Evolutionary conservation across 169 alveolate genomes (phyloP).

Genomic region (Cryptosporidium andersoni): DNA sequence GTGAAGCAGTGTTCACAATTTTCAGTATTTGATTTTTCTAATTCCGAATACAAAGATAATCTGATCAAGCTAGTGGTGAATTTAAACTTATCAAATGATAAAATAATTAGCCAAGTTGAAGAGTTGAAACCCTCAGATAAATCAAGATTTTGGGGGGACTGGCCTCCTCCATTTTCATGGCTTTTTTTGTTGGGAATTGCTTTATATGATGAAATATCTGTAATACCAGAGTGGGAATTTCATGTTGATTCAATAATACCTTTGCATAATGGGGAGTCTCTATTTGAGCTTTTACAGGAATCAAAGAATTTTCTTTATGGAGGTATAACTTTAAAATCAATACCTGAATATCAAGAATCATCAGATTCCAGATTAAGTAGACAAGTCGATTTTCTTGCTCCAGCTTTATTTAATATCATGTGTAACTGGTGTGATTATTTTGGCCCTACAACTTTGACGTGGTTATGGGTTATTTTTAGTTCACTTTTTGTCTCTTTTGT

Average conservation of each 20-base stretch:
- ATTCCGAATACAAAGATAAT: conserved; percentile 17
- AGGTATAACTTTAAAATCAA: not conserved
- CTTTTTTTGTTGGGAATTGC: conserved; percentile 57
- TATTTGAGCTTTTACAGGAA: conserved; percentile 52
- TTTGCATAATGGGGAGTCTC: conserved; percentile 63
- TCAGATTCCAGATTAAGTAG: not conserved
- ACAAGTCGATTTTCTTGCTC: not conserved
- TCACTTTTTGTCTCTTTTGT: conserved; percentile 13
- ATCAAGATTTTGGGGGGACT: conserved; percentile 63
- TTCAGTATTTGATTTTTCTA: conserved; percentile 34
- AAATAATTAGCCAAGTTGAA: conserved; percentile 37
- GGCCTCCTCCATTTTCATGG: conserved; percentile 71
- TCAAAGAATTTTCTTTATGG: conserved; percentile 18
- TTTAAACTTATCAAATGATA: conserved; percentile 53
- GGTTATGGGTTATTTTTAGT: conserved; percentile 39
- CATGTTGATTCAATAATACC: conserved; percentile 24
- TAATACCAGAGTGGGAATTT: conserved; percentile 43
- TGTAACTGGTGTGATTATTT: conserved; percentile 70
- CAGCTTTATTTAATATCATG: conserved; percentile 43
- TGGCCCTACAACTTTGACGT: conserved; percentile 55
- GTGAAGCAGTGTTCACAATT: conserved; percentile 42
- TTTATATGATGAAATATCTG: conserved; percentile 25
- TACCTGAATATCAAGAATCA: conserved; percentile 8
- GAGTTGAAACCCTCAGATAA: conserved; percentile 56
- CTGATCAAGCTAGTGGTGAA: conserved; percentile 21